Evolutionary conservation across 805 yeast genomes (phyloP), one percentile per base, ranked within the genome.

Genomic region (Scheffersomyces amazonensis): DNA sequence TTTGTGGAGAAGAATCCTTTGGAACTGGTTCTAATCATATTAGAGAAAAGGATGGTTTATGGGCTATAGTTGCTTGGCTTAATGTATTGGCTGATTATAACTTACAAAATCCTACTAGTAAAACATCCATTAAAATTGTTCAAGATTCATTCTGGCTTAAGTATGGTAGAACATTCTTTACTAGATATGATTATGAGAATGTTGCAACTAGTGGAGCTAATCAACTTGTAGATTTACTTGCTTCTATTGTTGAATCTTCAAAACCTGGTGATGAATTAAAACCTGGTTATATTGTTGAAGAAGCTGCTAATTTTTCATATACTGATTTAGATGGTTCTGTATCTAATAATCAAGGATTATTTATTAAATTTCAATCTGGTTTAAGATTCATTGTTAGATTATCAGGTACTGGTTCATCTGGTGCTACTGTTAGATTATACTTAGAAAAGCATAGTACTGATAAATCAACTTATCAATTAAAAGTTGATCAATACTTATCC

Each of bases 1-100:
- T 91, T 57, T 91, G 99, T 67, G 99, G 99, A 52, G 99, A 91
- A 66, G 99, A 91, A 69, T 84, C 95, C 21, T 91, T 91, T 54
- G 99, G 99, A 56, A 91, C 99, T 20, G 99, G 99, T 32, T 89
- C 97, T 15, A 85, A 91, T 68, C 99, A 91, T 59, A 85, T 93
- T 48, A 84, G 99, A 61, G 99, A 91, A 64, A 91, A 91, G 64
- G 99, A 91, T 66, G 99, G 99, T 44, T 66, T 91, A 43, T 91
- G 99, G 99, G 98, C 98, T 25, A 80, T 91, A 54, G 78, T 88
- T 44, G 98, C 98, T 5, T 91, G 99, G 99, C 77, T 93, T 57
- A 93, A 93, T 56, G 88, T 91, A 39, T 75, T 91, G 55, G 98
- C 97, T 17, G 87, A 83, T 32, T 89, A 84, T 60, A 80, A 80